Base-by-base conservation (phyloP, 306 rosid species). In the Lathyrus tuberosus region DNA sequence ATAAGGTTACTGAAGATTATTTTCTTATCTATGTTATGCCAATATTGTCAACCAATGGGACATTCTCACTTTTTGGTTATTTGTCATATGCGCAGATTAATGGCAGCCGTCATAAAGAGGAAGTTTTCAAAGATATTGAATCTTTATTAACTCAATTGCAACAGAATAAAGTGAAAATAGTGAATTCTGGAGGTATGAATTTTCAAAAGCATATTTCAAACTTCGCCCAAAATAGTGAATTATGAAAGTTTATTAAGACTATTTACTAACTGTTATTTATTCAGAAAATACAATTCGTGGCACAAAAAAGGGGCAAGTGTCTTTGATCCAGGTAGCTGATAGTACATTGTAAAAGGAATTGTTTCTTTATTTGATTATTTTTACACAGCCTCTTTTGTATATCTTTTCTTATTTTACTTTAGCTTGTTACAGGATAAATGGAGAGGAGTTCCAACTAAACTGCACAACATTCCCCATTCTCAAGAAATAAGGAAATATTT, bases 391-490 rank as follows among this genome's bases (percentile, higher is more conserved):
- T 83, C 15, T 72, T 49, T 10, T 47, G 62, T 70, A 43, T 54
- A 38, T 82, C 53, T n/a, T 72, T 56, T 75, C 85, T 77, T 65
- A 73, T 73, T 76, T 74, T 88, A 31, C 76, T 77, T 57, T 77
- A 63, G 84, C 86, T 62, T 83, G 75, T 78, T 75, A 62, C 86
- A 94, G 98, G 97, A 88, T 78, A 77, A 66, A 46, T 94, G 98
- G 98, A 94, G 90, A 84, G 97, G 98, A 46, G 83, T 94, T 75
- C 98, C 97, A 70, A 94, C 98, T 65, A 90, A 82, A 78, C 79
- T 94, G 81, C 90, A 88, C 82, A 94, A 94, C 79, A 88, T 90
- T 80, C 96, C 97, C 35, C 98, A 94, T 76, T 94, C 98, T 10
- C 84, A 92, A 82, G 98, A 90, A 70, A 90, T 90, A 67, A 82